Evolutionary conservation across 345 rosid species (phyloP).

Genomic region (Sonneratia caseolaris): DNA sequence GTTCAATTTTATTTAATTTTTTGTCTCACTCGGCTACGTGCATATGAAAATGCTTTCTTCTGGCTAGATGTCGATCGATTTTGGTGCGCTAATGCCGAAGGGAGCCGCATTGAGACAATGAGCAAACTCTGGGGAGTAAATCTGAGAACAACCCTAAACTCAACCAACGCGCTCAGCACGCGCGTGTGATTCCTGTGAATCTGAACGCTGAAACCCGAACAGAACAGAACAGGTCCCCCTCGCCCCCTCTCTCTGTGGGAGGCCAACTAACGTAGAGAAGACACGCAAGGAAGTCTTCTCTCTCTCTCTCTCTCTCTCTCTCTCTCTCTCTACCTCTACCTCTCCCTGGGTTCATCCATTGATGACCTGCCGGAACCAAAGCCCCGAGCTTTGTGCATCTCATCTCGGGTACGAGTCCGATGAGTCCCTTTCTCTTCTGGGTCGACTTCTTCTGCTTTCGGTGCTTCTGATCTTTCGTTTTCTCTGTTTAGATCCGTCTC

Average conservation of each 20-base stretch:
- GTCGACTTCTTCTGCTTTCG: background rate
- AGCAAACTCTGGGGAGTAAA: background rate
- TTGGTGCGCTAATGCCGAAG: too few relatives aligned
- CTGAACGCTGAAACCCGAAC: background rate
- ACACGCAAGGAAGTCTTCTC: background rate
- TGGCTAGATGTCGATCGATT: too few relatives aligned
- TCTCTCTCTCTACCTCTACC: background rate
- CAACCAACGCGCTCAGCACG: background rate
- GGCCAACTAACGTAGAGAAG: background rate
- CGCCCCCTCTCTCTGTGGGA: background rate
- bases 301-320: conserved; percentile 3
- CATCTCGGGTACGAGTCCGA: conserved; percentile 1
- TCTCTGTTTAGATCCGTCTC: conserved; percentile 28
- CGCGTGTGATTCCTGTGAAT: conserved; percentile 5
- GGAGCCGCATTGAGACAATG: background rate
- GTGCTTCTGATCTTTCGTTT: conserved; percentile 3
- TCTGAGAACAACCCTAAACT: background rate
- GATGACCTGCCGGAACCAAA: conserved; percentile 26
- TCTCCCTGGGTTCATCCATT: conserved; percentile 11
- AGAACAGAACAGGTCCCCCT: background rate
- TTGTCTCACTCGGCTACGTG: too few relatives aligned
- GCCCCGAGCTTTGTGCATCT: conserved; percentile 14
- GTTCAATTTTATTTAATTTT: too few relatives aligned
- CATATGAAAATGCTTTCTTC: too few relatives aligned
- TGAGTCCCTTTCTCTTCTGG: background rate